phyloP scores from a whole-genome alignment of 495 filamentous ascomycete genomes.

The Penicillium subrubescens region DNA sequence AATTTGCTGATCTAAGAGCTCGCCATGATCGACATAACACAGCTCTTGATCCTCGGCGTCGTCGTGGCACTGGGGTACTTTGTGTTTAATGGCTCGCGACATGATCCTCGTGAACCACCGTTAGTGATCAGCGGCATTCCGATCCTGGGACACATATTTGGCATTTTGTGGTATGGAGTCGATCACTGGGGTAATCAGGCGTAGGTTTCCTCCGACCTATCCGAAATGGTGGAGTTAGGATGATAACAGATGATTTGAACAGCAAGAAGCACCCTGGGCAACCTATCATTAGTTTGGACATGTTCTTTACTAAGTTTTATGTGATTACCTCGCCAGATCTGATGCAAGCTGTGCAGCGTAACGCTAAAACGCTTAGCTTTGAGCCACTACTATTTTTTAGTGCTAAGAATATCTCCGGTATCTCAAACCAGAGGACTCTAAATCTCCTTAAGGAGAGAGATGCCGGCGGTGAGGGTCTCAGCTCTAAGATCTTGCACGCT shows the following conservation, averaged over 20 bases:
- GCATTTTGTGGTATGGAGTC: constrained; percentile 39
- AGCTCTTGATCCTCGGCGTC: constrained; percentile 12
- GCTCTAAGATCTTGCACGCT: constrained; percentile 17
- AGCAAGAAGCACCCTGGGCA: constrained; percentile 27
- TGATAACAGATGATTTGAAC: not conserved
- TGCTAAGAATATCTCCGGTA: constrained; percentile 24
- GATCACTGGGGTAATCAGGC: constrained; percentile 31
- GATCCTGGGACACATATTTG: constrained; percentile 47
- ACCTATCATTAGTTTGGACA: constrained; percentile 46
- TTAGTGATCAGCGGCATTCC: constrained; percentile 41
- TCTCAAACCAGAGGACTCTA: constrained; percentile 12
- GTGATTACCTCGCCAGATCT: constrained; percentile 44
- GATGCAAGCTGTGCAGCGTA: constrained; percentile 44
- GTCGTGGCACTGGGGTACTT: constrained; percentile 13
- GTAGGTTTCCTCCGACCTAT: constrained; percentile 1
- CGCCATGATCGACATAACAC: constrained; percentile 17
- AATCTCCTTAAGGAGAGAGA: constrained; percentile 23
- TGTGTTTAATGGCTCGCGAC: constrained; percentile 5
- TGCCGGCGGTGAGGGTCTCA: constrained; percentile 24
- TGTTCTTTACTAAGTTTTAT: constrained; percentile 47
- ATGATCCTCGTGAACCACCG: constrained; percentile 50
- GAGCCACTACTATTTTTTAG: constrained; percentile 33
- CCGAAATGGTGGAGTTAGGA: not conserved
- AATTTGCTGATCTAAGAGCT: not conserved
- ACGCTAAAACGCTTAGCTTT: constrained; percentile 43